Evolutionary conservation across 148 eudicot species (phyloP), one percentile per base, ranked within the genome.

Genomic region (Camellia granthamiana): DNA sequence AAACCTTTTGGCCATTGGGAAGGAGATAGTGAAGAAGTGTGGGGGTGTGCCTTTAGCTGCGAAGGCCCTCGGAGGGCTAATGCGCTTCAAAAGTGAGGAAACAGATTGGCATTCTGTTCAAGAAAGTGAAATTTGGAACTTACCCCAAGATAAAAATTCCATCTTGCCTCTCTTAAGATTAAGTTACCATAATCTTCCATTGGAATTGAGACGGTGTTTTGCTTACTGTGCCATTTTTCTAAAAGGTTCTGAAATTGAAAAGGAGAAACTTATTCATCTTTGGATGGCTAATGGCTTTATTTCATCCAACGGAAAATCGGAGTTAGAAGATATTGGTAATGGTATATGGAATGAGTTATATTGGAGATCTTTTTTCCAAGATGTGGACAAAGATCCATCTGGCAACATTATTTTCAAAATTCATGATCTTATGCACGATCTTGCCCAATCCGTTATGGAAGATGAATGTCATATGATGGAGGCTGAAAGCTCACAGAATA

Each of bases 31-130:
- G 46, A 52, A 49, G 42, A 72, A 43, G 42, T 72, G 75, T 52
- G 18, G 60, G 60, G 75, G 75, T 11, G 75, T 59, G 12, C 78
- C 66, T 47, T 75, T 59, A 75, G 78, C 54, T 42, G 78, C 78
- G 0, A 75, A 3, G 1, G 60, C 68, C 14, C 67, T 75, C 0
- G 78, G 78, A 58, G 54, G 78, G 30, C 30, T 75, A 3, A 6
- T 75, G 78, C 38, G 54, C 23, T 42, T 18, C 38, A 18, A 75
- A 60, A 1, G 54, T 3, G 68, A 60, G 15, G 78, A 75, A 21
- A 59, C 4, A 1, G 65, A 74, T 1, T 74, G 65, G 77, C 19
- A 30, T 56, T 41, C 7, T 1, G 7, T 49, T 49, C 5, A 19
- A 59, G 62, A 59, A 59, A 59, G 62, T 16, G 62, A 59, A 59